Percentiles rank a stretch among this genome's conserved stretches.
Evolutionary conservation across 257 asterid genomes (phyloP).

Genomic region (Salvia splendens): DNA sequence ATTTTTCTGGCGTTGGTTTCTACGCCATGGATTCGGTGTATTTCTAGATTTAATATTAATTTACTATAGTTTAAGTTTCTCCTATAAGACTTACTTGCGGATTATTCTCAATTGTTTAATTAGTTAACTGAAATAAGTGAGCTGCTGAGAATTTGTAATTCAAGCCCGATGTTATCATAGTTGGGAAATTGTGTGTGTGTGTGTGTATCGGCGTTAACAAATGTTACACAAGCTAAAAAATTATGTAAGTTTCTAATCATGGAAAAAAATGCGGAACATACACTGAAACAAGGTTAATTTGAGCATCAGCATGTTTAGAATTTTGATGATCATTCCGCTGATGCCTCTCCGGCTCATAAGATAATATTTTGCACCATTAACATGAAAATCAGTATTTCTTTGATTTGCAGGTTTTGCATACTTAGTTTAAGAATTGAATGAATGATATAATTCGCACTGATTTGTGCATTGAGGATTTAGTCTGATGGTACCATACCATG

Average conservation of each 20-base stretch:
- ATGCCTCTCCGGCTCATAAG: too few species aligned
- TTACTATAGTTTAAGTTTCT: slow-evolving; percentile 3
- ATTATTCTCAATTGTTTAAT: neutral
- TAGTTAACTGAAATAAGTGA: neutral
- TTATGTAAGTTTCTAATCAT: neutral
- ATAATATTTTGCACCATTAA: neutral
- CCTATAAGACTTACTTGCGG: neutral
- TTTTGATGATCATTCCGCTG: slow-evolving; percentile 13
- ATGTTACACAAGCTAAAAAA: neutral
- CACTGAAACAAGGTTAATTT: neutral
- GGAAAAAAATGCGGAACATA: neutral
- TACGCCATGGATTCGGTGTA: slow-evolving; percentile 9
- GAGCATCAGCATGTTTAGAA: neutral
- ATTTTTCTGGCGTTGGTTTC: neutral
- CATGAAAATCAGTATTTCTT: neutral
- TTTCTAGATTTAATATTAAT: slow-evolving; percentile 20
- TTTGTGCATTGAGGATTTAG: neutral
- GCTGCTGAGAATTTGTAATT: slow-evolving; percentile 13
- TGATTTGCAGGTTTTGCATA: neutral
- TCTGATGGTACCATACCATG: neutral
- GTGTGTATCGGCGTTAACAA: too few species aligned
- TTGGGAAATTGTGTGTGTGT: too few species aligned
- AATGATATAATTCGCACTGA: neutral
- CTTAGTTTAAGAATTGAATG: neutral
- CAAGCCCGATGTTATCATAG: slow-evolving; percentile 3